Evolutionary conservation across 2,329 filamentous ascomycete species (phyloP).

Genomic region (Celoporthe dispersa): DNA sequence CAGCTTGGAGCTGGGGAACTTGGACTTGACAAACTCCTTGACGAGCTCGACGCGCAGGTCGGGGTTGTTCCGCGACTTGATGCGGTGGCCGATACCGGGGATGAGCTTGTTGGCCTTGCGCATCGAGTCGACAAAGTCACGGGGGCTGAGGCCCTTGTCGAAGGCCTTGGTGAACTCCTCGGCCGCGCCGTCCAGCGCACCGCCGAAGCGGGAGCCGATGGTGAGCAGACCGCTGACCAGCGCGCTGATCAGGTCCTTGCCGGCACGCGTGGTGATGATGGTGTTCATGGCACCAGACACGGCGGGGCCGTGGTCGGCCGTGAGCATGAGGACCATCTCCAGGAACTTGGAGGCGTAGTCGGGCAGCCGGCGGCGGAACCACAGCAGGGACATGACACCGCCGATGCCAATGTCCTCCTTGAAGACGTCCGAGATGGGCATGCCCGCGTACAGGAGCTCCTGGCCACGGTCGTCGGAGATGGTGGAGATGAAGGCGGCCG

Average conservation of each 20-base stretch:
- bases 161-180: constrained; percentile 99
- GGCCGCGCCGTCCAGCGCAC: constrained; percentile 94
- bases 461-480: constrained; percentile 99
- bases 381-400: constrained; percentile 99
- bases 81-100: constrained; percentile 97
- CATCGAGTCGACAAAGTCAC: constrained; percentile 99
- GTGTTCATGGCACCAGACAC: constrained; percentile 99
- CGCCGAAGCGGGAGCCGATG: constrained; percentile 97
- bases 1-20: constrained; percentile 97
- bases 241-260: constrained; percentile 96
- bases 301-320: constrained; percentile 96
- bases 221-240: constrained; percentile 96
- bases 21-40: constrained; percentile 97
- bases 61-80: constrained; percentile 99
- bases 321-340: constrained; percentile 99
- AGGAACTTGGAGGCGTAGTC: constrained; percentile 98
- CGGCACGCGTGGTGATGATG: constrained; percentile 98
- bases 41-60: constrained; percentile 99
- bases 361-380: constrained; percentile 98
- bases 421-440: constrained; percentile 99
- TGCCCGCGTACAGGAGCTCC: constrained; percentile 96
- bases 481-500: constrained; percentile 98
- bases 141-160: constrained; percentile 96
- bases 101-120: constrained; percentile 99
- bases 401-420: constrained; percentile 98